Percentiles rank a stretch among this genome's conserved stretches.
Evolutionary conservation across 2,329 filamentous ascomycete genomes (phyloP).

Genomic region (Tolypocladium ovalisporum): DNA sequence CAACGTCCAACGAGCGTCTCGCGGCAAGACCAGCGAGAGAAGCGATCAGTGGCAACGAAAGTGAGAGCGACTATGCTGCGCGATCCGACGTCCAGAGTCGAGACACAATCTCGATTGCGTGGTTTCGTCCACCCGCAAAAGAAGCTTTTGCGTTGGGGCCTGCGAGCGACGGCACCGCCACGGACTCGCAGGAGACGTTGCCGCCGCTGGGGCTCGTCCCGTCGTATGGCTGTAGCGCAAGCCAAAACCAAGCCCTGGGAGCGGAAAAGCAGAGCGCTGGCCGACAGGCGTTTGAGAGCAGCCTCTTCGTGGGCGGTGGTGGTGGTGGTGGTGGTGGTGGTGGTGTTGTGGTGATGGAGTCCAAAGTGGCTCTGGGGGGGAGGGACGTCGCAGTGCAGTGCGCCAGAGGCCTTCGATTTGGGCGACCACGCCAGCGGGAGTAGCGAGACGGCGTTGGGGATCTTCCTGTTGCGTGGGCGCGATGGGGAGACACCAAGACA

Average conservation of each 20-base stretch:
- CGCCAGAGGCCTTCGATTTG: slow-evolving; percentile 7
- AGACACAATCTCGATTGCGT: slow-evolving; percentile 10
- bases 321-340: background rate
- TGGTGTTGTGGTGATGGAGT: background rate
- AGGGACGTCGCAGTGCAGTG: slow-evolving; percentile 10
- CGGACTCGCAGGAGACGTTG: background rate
- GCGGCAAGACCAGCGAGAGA: background rate
- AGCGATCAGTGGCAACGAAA: background rate
- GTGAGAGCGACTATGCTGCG: slow-evolving; percentile 1
- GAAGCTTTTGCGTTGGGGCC: background rate
- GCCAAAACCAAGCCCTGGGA: slow-evolving; percentile 1
- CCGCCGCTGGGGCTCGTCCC: background rate
- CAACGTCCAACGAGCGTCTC: background rate
- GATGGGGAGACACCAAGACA: background rate
- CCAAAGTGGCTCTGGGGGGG: background rate
- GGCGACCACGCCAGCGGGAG: slow-evolving; percentile 8
- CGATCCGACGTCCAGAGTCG: slow-evolving; percentile 8
- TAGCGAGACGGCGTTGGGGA: slow-evolving; percentile 9
- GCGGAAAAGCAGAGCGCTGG: slow-evolving; percentile 1
- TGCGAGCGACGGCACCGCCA: background rate
- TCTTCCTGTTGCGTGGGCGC: slow-evolving; percentile 8
- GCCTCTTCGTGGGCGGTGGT: background rate
- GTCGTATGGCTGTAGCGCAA: slow-evolving; percentile 1
- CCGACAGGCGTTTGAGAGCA: background rate
- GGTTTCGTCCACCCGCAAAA: background rate